A percentile compares a stretch with the other conserved stretches of the same genome.
Evolutionary conservation across 139 green algal species (phyloP).

Genomic region (Tetraselmis striata): DNA sequence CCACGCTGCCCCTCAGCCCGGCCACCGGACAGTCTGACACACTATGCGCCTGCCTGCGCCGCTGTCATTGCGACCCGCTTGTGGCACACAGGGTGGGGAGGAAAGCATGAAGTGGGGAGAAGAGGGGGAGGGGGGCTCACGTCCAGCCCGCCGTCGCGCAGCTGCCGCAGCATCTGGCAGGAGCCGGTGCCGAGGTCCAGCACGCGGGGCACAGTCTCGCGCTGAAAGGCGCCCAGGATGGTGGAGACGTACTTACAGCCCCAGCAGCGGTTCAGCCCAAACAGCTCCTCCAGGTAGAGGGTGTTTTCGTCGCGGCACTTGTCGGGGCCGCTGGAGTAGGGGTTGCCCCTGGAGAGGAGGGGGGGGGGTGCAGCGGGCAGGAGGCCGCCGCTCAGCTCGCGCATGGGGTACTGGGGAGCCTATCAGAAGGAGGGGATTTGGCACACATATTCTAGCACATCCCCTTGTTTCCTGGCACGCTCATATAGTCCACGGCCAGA

Average conservation of each 20-base stretch:
- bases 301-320: constrained; percentile 19
- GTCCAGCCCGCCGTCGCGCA: constrained; percentile 11
- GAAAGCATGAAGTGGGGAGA: no score
- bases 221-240: not conserved
- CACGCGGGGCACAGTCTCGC: not conserved
- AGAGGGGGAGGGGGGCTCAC: not conserved
- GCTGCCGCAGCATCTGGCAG: constrained; percentile 1
- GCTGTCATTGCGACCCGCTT: no score
- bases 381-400: no score
- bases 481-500: no score
- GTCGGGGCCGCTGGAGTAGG: constrained; percentile 16
- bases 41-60: no score
- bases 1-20: not conserved
- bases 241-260: constrained; percentile 8
- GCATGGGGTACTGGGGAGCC: no score
- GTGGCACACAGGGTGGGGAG: no score
- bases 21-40: no score
- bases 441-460: no score
- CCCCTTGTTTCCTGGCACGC: no score
- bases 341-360: constrained; percentile 17
- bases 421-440: no score
- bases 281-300: constrained; percentile 21
- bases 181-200: constrained; percentile 20
- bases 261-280: constrained; percentile 11
- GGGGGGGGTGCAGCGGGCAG: no score